Percentiles rank a stretch among this genome's conserved stretches.
phyloP scores from a whole-genome alignment of 257 asterid species.

The Petrea volubilis region DNA sequence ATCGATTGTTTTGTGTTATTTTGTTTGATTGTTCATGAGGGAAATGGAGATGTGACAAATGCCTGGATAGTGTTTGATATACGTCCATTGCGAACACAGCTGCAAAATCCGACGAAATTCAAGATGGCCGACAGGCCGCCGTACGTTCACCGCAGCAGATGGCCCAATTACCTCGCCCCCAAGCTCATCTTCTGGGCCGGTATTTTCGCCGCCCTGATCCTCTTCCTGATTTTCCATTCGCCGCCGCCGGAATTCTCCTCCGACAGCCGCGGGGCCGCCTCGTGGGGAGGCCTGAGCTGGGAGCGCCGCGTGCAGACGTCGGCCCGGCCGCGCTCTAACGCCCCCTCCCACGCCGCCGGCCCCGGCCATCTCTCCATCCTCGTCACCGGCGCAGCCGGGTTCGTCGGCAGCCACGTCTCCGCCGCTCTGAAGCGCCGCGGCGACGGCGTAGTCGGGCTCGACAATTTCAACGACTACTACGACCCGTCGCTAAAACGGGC shows the following conservation, averaged over 20 bases:
- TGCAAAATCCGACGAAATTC: slow-evolving; percentile 3
- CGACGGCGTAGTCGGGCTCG: slow-evolving; percentile 50
- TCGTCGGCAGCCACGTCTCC: slow-evolving; percentile 50
- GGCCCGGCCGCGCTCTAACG: slow-evolving; percentile 21
- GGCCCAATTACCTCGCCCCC: slow-evolving; percentile 26
- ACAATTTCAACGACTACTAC: slow-evolving; percentile 44
- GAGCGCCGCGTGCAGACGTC: slow-evolving; percentile 25
- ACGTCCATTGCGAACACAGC: slow-evolving; percentile 2
- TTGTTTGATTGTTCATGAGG: background rate
- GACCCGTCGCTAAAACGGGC: slow-evolving; percentile 41
- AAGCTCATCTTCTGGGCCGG: slow-evolving; percentile 42
- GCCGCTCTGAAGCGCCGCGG: slow-evolving; percentile 41
- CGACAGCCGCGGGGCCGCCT: background rate
- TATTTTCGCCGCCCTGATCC: slow-evolving; percentile 27
- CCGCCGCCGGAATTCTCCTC: slow-evolving; percentile 31
- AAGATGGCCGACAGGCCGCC: slow-evolving; percentile 35
- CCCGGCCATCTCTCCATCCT: slow-evolving; percentile 29
- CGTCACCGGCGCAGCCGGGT: slow-evolving; percentile 53
- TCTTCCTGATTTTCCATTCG: slow-evolving; percentile 35
- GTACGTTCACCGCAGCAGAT: slow-evolving; percentile 34
- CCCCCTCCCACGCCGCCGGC: slow-evolving; percentile 3
- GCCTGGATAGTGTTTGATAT: background rate
- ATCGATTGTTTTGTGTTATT: too few species aligned
- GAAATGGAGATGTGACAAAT: background rate
- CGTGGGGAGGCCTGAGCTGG: slow-evolving; percentile 40